Evolutionary conservation across 148 eudicot species (phyloP), one percentile per base, ranked within the genome.

Genomic region (Persicaria maculosa): DNA sequence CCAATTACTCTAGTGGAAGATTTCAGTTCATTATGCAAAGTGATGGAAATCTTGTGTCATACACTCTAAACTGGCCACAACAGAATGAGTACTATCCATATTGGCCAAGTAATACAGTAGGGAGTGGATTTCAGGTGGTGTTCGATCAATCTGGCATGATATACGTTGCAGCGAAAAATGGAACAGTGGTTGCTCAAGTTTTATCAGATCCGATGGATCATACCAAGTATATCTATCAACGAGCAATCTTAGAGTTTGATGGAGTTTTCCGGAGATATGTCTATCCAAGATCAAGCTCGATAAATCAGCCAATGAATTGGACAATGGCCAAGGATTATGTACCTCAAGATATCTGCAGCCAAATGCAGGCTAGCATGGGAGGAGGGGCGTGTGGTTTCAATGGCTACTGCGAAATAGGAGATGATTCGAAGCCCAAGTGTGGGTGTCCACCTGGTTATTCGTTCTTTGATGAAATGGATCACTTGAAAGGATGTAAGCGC

Each of bases 371-470:
- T 19, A 48, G 0, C 3, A 0, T 31, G 6, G 88, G 76, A 15
- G 78, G 83, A 1, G 89, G 91, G 9, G 79, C 78, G 58, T 90
- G 94, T 74, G 94, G 94, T 72, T 87, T 64, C 53, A 90, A 90
- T 77, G 84, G 78, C 75, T 75, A 83, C 9, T 89, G 93, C 80
- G 73, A 58, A 12, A 65, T 85, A 8, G 80, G 54, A 57, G 40
- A 16, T 1, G 61, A 76, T 71, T 12, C 47, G 6, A 87, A 82
- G 75, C 90, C 86, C 3, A 67, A 3, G 2, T 87, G 90, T 79
- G 15, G 50, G n/a, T 89, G 93, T 76, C 90, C 90, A 0, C 53
- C 16, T 6, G 57, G 77, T 43, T 87, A 65, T 62, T 77, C 85
- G 7, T 75, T 84, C 40, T 10, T 80, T 15, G 84, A 89, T 81